Percentiles rank a stretch among this genome's conserved stretches.
Evolutionary conservation across 495 filamentous ascomycete genomes (phyloP).

Genomic region (Achaetomiella virescens): DNA sequence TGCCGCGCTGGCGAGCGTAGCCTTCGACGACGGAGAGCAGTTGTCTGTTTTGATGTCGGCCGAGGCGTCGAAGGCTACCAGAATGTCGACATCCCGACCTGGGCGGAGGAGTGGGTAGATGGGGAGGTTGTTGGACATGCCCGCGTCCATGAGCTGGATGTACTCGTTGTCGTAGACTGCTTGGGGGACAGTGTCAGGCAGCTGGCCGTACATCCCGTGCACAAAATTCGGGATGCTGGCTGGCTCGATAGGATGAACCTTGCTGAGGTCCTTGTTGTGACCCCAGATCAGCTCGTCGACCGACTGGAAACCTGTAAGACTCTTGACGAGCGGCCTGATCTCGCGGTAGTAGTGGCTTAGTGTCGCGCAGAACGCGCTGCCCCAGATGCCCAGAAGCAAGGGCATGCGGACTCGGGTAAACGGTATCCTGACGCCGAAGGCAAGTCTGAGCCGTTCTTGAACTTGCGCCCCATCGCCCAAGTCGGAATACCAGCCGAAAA

Average conservation of each 20-base stretch:
- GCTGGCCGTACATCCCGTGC: conserved; percentile 65
- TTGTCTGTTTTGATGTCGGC: conserved; percentile 46
- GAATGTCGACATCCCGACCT: conserved; percentile 78
- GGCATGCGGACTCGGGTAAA: conserved; percentile 78
- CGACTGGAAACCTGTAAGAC: conserved; percentile 64
- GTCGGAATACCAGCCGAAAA: conserved; percentile 82
- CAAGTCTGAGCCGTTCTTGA: conserved; percentile 63
- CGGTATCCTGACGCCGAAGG: conserved; percentile 48
- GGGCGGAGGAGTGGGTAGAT: conserved; percentile 89
- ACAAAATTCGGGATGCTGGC: conserved; percentile 82
- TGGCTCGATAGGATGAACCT: conserved; percentile 88
- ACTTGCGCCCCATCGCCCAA: conserved; percentile 83
- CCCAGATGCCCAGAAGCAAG: conserved; percentile 84
- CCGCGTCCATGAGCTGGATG: conserved; percentile 90
- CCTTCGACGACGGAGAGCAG: conserved; percentile 88
- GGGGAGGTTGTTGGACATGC: conserved; percentile 96
- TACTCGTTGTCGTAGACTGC: conserved; percentile 62
- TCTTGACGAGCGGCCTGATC: conserved; percentile 68
- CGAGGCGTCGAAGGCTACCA: conserved; percentile 52
- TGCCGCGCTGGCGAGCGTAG: conserved; percentile 78
- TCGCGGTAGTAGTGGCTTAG: conserved; percentile 94
- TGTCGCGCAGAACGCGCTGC: conserved; percentile 91
- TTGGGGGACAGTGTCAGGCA: conserved; percentile 68
- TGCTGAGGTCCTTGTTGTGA: conserved; percentile 72
- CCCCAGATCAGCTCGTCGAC: conserved; percentile 85